phyloP scores from a whole-genome alignment of 768 basidiomycete genomes.

The Russula virescens region DNA sequence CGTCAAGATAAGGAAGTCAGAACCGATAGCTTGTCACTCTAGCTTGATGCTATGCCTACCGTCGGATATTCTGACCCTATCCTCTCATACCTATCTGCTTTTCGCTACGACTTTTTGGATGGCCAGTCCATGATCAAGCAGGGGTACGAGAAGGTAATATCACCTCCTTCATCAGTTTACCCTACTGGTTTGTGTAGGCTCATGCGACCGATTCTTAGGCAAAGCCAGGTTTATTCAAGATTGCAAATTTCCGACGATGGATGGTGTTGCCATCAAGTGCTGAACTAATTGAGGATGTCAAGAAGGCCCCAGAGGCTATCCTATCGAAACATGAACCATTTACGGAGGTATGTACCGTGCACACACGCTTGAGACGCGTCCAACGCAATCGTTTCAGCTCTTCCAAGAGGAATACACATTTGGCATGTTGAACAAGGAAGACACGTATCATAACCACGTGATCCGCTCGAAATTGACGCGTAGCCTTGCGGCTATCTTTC shows the following conservation, averaged over 20 bases:
- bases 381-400: background rate
- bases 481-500: background rate
- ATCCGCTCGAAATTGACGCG: background rate
- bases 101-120: background rate
- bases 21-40: background rate
- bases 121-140: background rate
- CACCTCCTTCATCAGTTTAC: too few relatives aligned
- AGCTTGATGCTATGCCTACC: background rate
- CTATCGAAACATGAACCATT: background rate
- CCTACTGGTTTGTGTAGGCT: too few relatives aligned
- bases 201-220: background rate
- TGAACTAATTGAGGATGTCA: background rate
- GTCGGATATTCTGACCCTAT: slow-evolving; percentile 19
- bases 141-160: slow-evolving; percentile 7
- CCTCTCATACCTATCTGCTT: slow-evolving; percentile 26
- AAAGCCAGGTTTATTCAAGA: background rate
- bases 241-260: background rate
- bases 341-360: background rate
- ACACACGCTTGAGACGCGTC: too few relatives aligned
- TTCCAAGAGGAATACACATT: background rate
- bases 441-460: background rate
- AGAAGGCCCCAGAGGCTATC: background rate
- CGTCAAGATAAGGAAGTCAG: background rate
- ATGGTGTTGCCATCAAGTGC: background rate
- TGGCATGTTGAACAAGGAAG: background rate